Conservation (phyloP, 2,329 filamentous ascomycete genomes). For the Stagonosporopsis tanaceti region DNA sequence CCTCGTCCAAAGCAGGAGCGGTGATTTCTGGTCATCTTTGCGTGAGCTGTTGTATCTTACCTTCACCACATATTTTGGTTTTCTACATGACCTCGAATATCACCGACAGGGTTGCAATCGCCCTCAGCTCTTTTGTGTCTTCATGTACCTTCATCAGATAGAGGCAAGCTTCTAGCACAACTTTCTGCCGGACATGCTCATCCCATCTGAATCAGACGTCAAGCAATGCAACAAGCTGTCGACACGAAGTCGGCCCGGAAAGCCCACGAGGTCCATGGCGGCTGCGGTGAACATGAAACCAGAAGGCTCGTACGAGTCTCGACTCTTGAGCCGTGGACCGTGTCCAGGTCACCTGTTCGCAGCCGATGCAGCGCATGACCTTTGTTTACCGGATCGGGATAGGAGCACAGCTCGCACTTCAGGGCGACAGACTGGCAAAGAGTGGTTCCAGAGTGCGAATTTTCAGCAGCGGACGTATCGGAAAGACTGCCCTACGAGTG, state of each 20-base stretch:
- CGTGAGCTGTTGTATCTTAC: background rate
- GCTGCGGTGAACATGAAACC: slow-evolving; percentile 5
- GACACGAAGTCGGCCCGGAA: slow-evolving; percentile 6
- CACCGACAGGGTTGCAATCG: background rate
- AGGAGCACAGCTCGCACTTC: slow-evolving; percentile 5
- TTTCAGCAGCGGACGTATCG: slow-evolving; percentile 19
- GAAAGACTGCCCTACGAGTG: slow-evolving; percentile 4
- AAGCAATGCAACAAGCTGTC: background rate
- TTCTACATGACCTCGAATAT: background rate
- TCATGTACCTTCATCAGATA: background rate
- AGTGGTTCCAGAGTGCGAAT: slow-evolving; percentile 21
- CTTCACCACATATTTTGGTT: background rate
- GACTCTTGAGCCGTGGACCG: slow-evolving; percentile 21
- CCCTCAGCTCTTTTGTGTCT: background rate
- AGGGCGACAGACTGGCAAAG: slow-evolving; percentile 13
- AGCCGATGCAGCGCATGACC: slow-evolving; percentile 17
- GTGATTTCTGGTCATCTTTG: background rate
- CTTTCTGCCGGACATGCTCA: background rate
- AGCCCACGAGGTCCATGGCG: slow-evolving; percentile 21
- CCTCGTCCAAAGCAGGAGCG: background rate
- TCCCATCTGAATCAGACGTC: background rate
- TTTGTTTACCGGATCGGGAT: slow-evolving; percentile 14
- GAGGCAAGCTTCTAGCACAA: background rate
- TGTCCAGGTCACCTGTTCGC: slow-evolving; percentile 19
- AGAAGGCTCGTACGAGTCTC: slow-evolving; percentile 25